Conservation (phyloP, 345 rosid genomes). For the Lepidium aucheri region DNA sequence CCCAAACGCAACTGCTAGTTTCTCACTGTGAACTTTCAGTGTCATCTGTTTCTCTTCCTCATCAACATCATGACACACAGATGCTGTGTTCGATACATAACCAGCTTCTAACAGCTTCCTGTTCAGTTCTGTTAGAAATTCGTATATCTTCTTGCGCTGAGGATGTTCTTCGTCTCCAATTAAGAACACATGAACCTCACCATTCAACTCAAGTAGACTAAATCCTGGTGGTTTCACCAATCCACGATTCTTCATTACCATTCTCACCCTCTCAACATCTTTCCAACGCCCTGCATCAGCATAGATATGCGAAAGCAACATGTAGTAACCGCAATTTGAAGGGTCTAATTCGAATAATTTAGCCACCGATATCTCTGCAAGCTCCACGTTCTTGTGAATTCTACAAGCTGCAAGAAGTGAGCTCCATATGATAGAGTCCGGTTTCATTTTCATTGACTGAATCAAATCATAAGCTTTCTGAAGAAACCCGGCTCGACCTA, state of each 20-base stretch:
- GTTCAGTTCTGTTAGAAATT: slow-evolving; percentile 40
- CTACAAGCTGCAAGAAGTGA: slow-evolving; percentile 90
- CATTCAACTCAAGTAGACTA: slow-evolving; percentile 73
- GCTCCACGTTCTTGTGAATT: slow-evolving; percentile 75
- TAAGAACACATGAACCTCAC: slow-evolving; percentile 64
- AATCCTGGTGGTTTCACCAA: slow-evolving; percentile 72
- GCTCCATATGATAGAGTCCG: slow-evolving; percentile 78
- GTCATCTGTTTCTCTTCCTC: slow-evolving; percentile 77
- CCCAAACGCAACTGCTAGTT: slow-evolving; percentile 79
- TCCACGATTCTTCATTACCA: slow-evolving; percentile 46
- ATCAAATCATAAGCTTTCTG: slow-evolving; percentile 59
- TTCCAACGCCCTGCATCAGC: slow-evolving; percentile 88
- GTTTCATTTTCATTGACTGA: slow-evolving; percentile 58
- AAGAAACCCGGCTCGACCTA: slow-evolving; percentile 77
- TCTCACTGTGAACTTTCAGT: slow-evolving; percentile 72
- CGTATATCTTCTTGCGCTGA: slow-evolving; percentile 46
- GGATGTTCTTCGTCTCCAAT: slow-evolving; percentile 84
- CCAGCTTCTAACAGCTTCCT: slow-evolving; percentile 60
- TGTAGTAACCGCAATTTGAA: slow-evolving; percentile 65
- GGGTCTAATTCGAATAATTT: slow-evolving; percentile 62
- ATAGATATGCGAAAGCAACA: slow-evolving; percentile 71
- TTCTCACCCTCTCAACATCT: slow-evolving; percentile 69
- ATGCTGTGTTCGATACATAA: slow-evolving; percentile 55
- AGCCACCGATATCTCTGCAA: slow-evolving; percentile 61
- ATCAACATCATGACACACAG: slow-evolving; percentile 65